phyloP scores from a whole-genome alignment of 2,329 filamentous ascomycete species.

The Canariomyces notabilis region DNA sequence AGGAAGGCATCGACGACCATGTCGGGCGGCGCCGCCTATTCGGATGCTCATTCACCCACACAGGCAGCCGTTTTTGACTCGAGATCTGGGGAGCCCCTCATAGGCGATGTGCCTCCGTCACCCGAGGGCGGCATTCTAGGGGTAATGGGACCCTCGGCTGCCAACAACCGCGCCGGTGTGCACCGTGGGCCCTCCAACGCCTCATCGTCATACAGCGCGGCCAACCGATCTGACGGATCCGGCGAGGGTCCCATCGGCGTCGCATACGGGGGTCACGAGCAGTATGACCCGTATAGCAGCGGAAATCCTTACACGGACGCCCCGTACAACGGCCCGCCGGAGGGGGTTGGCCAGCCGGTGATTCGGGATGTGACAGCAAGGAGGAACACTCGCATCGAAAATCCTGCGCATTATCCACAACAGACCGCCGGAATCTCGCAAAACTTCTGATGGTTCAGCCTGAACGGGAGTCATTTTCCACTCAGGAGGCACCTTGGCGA shows the following conservation, averaged over 20 bases:
- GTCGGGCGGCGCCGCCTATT: conserved; percentile 70
- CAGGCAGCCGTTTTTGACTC: conserved; percentile 62
- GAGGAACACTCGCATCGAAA: conserved; percentile 92
- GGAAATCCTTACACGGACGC: conserved; percentile 52
- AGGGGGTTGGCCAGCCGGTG: conserved; percentile 61
- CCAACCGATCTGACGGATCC: conserved; percentile 66
- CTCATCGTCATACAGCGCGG: conserved; percentile 89
- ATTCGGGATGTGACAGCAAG: conserved; percentile 90
- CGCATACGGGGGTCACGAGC: conserved; percentile 47
- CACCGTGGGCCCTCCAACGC: conserved; percentile 90
- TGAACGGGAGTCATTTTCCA: not conserved
- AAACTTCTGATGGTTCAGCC: conserved; percentile 65
- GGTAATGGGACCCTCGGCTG: conserved; percentile 68
- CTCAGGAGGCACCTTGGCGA: not conserved
- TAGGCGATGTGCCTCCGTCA: conserved; percentile 44
- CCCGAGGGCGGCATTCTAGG: conserved; percentile 80
- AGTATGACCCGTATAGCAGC: conserved; percentile 44
- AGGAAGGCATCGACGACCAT: conserved; percentile 87
- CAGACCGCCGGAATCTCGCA: conserved; percentile 94
- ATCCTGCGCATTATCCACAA: conserved; percentile 79
- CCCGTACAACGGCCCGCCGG: conserved; percentile 34
- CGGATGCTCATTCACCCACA: conserved; percentile 67
- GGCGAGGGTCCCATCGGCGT: conserved; percentile 45
- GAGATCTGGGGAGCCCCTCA: conserved; percentile 63
- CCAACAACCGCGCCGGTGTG: conserved; percentile 65